These are phyloP conservation scores for Filosporella fistucella DNA, from an alignment of 495 filamentous ascomycete genomes.

Conservation along the genomic window DNA sequence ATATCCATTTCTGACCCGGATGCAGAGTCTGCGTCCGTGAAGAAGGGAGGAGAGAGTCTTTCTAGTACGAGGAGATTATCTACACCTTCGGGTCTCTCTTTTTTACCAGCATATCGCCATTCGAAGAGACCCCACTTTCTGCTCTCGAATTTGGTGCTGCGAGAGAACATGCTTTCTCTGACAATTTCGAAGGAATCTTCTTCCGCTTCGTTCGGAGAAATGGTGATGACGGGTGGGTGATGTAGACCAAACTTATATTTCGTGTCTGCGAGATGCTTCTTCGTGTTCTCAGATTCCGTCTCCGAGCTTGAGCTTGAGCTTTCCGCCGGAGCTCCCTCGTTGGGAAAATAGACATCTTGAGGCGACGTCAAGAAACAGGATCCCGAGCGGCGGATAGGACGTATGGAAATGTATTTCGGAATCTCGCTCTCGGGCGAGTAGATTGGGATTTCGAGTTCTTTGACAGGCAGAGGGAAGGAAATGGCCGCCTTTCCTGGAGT, in stretches of 20 bases:
- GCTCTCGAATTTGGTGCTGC: conserved; percentile 33
- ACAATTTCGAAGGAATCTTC: conserved; percentile 29
- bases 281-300: conserved; percentile 13
- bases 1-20: conserved; percentile 12
- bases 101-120: conserved; percentile 42
- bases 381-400: conserved; percentile 39
- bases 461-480: conserved; percentile 36
- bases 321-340: too few relatives aligned
- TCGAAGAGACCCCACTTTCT: conserved; percentile 34
- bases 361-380: conserved; percentile 26
- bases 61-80: conserved; percentile 35
- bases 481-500: conserved; percentile 37
- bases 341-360: too few relatives aligned
- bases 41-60: too few relatives aligned
- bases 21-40: too few relatives aligned
- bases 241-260: conserved; percentile 44
- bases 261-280: conserved; percentile 34
- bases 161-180: conserved; percentile 31
- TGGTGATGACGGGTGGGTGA: neutral
- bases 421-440: conserved; percentile 21
- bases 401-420: conserved; percentile 37
- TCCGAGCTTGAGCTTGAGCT: conserved; percentile 21
- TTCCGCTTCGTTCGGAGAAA: neutral
- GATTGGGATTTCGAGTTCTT: conserved; percentile 41
- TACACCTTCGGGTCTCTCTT: conserved; percentile 25